phyloP scores from a whole-genome alignment of 441 rosid species.

The Adansonia grandidieri region DNA sequence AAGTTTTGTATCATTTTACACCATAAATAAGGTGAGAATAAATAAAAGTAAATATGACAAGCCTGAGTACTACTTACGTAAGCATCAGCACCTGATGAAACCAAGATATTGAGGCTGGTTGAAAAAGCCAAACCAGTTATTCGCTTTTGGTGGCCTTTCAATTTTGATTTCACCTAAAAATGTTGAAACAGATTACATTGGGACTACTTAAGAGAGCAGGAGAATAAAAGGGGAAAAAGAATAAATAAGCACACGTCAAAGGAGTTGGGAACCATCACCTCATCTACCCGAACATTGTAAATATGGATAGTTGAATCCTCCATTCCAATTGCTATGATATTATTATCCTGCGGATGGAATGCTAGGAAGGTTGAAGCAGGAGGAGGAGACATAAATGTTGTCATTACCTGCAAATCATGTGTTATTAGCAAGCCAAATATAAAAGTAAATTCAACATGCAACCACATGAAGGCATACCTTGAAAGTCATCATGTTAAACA shows the following conservation, averaged over 20 bases:
- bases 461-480: slow-evolving; percentile 51
- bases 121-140: slow-evolving; percentile 93
- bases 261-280: slow-evolving; percentile 50
- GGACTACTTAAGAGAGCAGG: not conserved
- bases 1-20: not conserved
- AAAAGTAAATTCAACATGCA: not conserved
- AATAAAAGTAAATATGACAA: slow-evolving; percentile 4
- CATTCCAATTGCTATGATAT: slow-evolving; percentile 92
- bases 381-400: slow-evolving; percentile 87
- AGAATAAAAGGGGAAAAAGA: not conserved
- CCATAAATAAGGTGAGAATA: not conserved
- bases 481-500: slow-evolving; percentile 91
- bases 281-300: slow-evolving; percentile 85
- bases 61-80: slow-evolving; percentile 54
- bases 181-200: slow-evolving; percentile 22
- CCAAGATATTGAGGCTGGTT: slow-evolving; percentile 71
- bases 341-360: slow-evolving; percentile 90
- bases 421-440: slow-evolving; percentile 14
- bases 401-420: slow-evolving; percentile 70
- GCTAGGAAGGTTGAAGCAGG: slow-evolving; percentile 92
- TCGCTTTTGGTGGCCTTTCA: slow-evolving; percentile 89
- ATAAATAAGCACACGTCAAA: slow-evolving; percentile 7
- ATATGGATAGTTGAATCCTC: slow-evolving; percentile 92
- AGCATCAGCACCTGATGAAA: slow-evolving; percentile 97
- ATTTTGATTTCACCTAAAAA: slow-evolving; percentile 78